Evolutionary conservation across 495 filamentous ascomycete species (phyloP), one percentile per base, ranked within the genome.

Genomic region (Jackrogersella multiformis): DNA sequence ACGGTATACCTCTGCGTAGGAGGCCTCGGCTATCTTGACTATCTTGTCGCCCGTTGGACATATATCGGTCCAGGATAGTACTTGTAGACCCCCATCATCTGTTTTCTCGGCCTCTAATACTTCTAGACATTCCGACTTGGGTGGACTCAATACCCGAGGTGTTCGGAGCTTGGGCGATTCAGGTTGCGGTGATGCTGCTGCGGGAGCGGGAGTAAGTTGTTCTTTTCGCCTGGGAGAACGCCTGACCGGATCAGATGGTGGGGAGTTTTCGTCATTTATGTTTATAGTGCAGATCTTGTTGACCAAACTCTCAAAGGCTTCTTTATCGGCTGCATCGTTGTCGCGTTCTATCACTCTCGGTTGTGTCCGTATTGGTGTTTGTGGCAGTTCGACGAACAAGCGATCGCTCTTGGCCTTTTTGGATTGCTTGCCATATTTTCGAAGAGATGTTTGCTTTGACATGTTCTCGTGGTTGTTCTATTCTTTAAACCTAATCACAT

Each of bases 1-100:
- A 10, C 87, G 84, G 72, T 89, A 91, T 8, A 91, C 87, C 72
- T 91, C 88, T 16, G 86, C 85, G 64, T 85, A 91, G 2, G 87
- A 89, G 1, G 87, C 88, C 73, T 91, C 88, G 13, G 88, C 88
- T 61, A 91, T 89, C 72, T 91, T 91, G 10, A 76, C 72, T 15
- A 91, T 80, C 24, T 73, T 58, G 69, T 85, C 81, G 30, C 78
- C 74, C 1, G 75, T 60, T 3, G 80, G 76, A 44, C 87, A 82
- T 45, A 85, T 74, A 24, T 82, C 78, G 53, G 78, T 60, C 87
- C 87, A 90, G 13, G 76, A 74, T 21, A 83, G 68, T 9, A 77
- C 64, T 21, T 75, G 74, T 18, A 82, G 63, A 42, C 59, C 71
- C 12, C 63, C 42, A 10, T 61, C 42, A 10, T 54, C 55, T 5